phyloP scores from a whole-genome alignment of 306 rosid species.

The Parietaria judaica region DNA sequence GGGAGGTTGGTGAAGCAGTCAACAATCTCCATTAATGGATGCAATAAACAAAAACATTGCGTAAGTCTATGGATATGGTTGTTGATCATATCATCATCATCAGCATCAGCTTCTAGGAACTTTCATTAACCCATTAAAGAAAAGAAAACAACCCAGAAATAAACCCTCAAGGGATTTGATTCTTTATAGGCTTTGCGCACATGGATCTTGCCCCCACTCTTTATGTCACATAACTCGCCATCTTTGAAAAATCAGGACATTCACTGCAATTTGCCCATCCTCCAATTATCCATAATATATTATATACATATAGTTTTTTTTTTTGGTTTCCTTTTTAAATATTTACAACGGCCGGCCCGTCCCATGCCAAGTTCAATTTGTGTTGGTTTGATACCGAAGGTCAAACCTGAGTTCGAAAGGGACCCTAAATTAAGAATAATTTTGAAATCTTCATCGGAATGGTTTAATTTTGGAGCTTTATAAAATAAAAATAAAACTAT shows the following conservation, averaged over 20 bases:
- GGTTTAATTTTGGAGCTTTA: no score
- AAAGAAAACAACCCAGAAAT: not conserved
- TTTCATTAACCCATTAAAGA: slow-evolving; percentile 17
- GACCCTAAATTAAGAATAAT: no score
- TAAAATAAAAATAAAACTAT: no score
- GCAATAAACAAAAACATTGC: slow-evolving; percentile 27
- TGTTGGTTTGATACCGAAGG: no score
- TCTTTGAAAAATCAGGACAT: slow-evolving; percentile 18
- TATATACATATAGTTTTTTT: no score
- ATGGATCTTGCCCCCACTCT: slow-evolving; percentile 60
- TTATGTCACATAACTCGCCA: slow-evolving; percentile 39
- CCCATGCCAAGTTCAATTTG: no score
- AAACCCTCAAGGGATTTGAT: slow-evolving; percentile 19
- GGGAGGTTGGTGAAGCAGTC: not conserved
- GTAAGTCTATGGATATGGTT: slow-evolving; percentile 29
- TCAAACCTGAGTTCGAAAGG: no score
- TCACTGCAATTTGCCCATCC: slow-evolving; percentile 40
- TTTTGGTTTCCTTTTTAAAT: no score
- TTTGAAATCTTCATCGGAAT: no score
- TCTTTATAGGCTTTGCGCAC: slow-evolving; percentile 29
- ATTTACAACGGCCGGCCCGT: no score
- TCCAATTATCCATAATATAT: slow-evolving; percentile 2
- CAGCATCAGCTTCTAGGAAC: slow-evolving; percentile 18
- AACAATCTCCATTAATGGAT: slow-evolving; percentile 13
- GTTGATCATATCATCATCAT: not conserved